Conservation (phyloP, 148 eudicot species). For the Chenopodium quinoa region DNA sequence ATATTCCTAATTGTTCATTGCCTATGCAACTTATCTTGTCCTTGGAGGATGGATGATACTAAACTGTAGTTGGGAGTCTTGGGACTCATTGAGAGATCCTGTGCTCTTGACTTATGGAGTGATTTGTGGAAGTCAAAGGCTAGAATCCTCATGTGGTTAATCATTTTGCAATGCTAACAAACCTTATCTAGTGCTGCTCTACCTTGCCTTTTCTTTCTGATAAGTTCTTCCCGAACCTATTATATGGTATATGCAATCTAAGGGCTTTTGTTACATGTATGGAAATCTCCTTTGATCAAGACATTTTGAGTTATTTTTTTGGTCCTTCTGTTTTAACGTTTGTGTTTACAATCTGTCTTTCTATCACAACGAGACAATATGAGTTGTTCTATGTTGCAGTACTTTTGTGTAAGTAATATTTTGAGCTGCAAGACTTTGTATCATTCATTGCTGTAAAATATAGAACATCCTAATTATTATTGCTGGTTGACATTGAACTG, state of each 20-base stretch:
- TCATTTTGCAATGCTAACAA: background rate
- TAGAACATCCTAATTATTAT: constrained; percentile 21
- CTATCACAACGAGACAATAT: background rate
- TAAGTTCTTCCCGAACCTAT: background rate
- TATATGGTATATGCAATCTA: background rate
- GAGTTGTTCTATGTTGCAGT: background rate
- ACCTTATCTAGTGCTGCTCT: background rate
- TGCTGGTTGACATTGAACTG: constrained; percentile 12
- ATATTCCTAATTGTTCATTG: background rate
- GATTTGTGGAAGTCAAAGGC: background rate
- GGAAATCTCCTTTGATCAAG: background rate
- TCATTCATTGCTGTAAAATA: background rate
- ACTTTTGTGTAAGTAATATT: background rate
- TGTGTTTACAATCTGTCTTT: background rate
- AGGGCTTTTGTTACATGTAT: background rate
- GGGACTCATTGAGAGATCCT: background rate
- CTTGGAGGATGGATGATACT: background rate
- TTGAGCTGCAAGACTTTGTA: background rate
- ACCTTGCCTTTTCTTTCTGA: background rate
- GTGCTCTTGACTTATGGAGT: background rate
- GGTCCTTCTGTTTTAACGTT: background rate
- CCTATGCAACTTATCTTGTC: background rate
- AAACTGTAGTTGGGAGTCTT: background rate
- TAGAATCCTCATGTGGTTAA: background rate
- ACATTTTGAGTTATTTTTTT: background rate